Base-by-base conservation (phyloP, 495 filamentous ascomycete species). In the Talaromyces borbonicus region DNA sequence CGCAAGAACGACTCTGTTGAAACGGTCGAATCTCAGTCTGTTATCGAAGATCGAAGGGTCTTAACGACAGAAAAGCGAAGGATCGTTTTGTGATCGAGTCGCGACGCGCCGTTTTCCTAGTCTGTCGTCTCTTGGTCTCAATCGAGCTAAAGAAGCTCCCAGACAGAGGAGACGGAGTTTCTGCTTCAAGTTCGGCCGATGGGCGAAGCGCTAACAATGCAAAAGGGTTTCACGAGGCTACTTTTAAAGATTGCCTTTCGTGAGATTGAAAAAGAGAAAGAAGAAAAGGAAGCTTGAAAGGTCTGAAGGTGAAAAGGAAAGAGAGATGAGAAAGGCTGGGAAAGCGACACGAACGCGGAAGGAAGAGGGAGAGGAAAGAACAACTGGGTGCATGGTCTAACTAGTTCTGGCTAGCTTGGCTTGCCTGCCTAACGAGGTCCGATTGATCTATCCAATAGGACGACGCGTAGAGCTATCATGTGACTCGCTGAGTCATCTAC, bases 261-360 rank as follows among this genome's bases (percentile, higher is more conserved):
- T 31, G 25, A 31, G 5, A 19, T 4, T n/a, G n/a, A n/a, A 29
- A 31, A 24, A 31, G 47, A 41, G 38, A 49, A 31, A 27, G 16
- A 47, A 43, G 37, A 38, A 15, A 42, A 11, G 16, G 12, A 27
- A 48, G 15, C 14, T 27, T 27, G 48, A 49, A 51, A 49, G n/a
- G n/a, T n/a, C 22, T 32, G 31, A 35, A 37, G 26, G 14, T 49
- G 22, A 43, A 20, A 47, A 26, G 33, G 37, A 40, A 52, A 22
- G 49, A 39, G 40, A 39, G 32, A 43, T 32, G 52, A 31, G 16
- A n/a, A n/a, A n/a, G n/a, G n/a, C n/a, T n/a, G n/a, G n/a, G n/a
- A n/a, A n/a, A n/a, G n/a, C n/a, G 31, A 27, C 33, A 50, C 35
- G 20, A 31, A 36, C 37, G 31, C 26, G 33, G 25, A 40, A 49